Base-by-base conservation (phyloP, 495 filamentous ascomycete genomes). In the Hypoxylon subgilvum region DNA sequence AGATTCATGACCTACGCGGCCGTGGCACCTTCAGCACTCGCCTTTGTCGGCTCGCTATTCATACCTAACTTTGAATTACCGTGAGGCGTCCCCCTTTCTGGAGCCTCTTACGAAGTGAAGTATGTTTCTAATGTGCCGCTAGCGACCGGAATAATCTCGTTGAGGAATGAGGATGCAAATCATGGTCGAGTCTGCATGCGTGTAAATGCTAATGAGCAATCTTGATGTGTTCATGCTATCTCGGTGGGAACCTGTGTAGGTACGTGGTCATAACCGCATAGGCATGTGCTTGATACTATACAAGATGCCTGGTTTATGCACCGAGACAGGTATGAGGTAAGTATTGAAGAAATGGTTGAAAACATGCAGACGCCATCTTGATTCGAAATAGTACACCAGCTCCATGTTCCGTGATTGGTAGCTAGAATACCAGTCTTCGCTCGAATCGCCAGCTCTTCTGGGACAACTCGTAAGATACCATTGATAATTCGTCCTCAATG, bases 1-100 rank as follows among this genome's bases (percentile, higher is more conserved):
- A 69, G 71, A 38, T 76, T 73, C 39, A 75, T 79, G 45, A 78
- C 77, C 2, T 76, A 76, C 40, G 70, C 76, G n/a, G 74, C 76
- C 0, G 50, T 79, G 22, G 76, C 69, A 3, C 65, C 73, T 21
- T 72, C 74, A 6, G 68, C 67, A 3, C 68, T 72, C 0, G 72
- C 73, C 4, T 62, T 79, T 0, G 51, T 79, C 9, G 47, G 76
- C 7, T 57, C 71, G 14, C 54, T 73, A 31, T 69, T 78, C 21
- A 70, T 78, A 67, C 74, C 77, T 3, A 72, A 79, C 41, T 72
- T 71, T 35, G 69, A 72, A 56, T 65, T 79, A 10, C 72, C 74
- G 74, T 78, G 61, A 52, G 71, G n/a, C 57, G 8, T 25, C 21
- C 30, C 12, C 22, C 28, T 46, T 38, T 7, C n/a, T 14, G 21